These are phyloP conservation scores for Aspergillus sp. DNA, from an alignment of 2,329 filamentous ascomycete genomes.

Conservation along the genomic window DNA sequence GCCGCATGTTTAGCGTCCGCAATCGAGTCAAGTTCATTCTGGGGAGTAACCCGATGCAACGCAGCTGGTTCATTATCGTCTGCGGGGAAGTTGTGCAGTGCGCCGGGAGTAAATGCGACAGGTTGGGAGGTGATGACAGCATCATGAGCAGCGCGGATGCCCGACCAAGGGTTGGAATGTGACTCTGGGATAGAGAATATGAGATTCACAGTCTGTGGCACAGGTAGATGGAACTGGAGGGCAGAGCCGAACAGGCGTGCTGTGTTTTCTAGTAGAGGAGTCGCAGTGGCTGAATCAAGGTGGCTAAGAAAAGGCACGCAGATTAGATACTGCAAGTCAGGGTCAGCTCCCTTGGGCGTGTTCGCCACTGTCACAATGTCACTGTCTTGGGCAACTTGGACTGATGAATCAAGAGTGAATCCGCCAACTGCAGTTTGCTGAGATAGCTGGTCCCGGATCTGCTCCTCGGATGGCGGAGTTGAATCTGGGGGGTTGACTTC, in stretches of 20 bases:
- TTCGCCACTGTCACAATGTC: constrained; percentile 14
- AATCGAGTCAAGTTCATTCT: neutral
- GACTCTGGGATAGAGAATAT: constrained; percentile 16
- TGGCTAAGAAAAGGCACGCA: constrained; percentile 15
- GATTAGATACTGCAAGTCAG: constrained; percentile 19
- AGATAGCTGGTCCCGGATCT: constrained; percentile 15
- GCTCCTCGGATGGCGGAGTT: constrained; percentile 1
- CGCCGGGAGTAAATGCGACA: constrained; percentile 9
- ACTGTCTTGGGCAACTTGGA: constrained; percentile 8
- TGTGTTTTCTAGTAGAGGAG: constrained; percentile 14
- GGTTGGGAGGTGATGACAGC: constrained; percentile 1
- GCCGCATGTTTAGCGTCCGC: neutral
- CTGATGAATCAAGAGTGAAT: constrained; percentile 10
- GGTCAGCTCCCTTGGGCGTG: constrained; percentile 3
- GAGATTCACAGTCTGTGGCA: constrained; percentile 11
- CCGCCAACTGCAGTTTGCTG: constrained; percentile 4
- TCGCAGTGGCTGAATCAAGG: neutral
- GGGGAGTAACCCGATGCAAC: neutral
- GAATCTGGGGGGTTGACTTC: constrained; percentile 11
- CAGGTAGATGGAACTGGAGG: constrained; percentile 8
- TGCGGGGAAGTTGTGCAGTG: constrained; percentile 8
- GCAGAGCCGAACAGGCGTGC: constrained; percentile 14
- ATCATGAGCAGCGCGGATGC: constrained; percentile 14
- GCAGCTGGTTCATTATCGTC: neutral
- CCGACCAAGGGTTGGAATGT: constrained; percentile 1